Conservation (phyloP, 495 filamentous ascomycete species). For the Friedmanniomyces simplex region DNA sequence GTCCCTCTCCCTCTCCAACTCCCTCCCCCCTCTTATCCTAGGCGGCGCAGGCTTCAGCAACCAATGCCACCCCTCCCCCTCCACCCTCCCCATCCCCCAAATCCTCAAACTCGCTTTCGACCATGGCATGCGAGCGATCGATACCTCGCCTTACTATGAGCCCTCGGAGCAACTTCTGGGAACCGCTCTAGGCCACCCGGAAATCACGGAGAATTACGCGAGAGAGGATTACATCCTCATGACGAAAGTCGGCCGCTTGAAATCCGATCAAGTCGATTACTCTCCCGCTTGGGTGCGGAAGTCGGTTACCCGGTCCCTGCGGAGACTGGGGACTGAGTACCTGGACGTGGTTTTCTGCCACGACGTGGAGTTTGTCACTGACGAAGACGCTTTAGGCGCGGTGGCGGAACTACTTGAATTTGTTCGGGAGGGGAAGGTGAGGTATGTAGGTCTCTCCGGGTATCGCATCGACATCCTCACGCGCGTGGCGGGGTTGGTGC, state of each 20-base stretch:
- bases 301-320: background rate
- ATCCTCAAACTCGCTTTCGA: too few species aligned
- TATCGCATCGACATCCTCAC: background rate
- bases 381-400: background rate
- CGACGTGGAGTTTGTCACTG: background rate
- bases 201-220: background rate
- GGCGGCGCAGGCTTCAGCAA: too few species aligned
- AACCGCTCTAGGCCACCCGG: background rate
- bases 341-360: slow-evolving; percentile 1
- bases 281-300: background rate
- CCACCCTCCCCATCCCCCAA: too few species aligned
- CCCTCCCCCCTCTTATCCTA: too few species aligned
- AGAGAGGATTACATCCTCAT: slow-evolving; percentile 1
- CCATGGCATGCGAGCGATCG: background rate
- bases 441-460: background rate
- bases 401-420: background rate
- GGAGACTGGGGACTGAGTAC: background rate
- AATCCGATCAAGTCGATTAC: background rate
- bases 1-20: too few species aligned
- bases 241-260: slow-evolving; percentile 3
- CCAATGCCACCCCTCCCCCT: too few species aligned
- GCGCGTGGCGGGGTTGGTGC: background rate
- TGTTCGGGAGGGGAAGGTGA: background rate
- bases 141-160: slow-evolving; percentile 3
- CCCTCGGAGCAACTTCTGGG: background rate